Percentiles rank a stretch among this genome's conserved stretches.
These are phyloP conservation scores for Arthroderma sp. DNA, from an alignment of 2,329 filamentous ascomycete genomes.

Conservation along the genomic window DNA sequence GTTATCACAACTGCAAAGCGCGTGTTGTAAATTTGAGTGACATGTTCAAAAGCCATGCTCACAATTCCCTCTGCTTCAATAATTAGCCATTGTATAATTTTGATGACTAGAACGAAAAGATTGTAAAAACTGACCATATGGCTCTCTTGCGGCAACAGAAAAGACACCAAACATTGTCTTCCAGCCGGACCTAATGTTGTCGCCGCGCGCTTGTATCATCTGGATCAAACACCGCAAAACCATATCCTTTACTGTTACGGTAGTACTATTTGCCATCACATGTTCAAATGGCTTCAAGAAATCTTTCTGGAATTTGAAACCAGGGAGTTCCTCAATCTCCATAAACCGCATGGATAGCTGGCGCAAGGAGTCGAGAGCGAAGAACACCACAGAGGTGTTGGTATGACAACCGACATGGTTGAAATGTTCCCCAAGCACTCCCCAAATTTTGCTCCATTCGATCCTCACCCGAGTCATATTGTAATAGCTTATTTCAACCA, in stretches of 20 bases:
- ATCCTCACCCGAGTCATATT: slow-evolving; percentile 98
- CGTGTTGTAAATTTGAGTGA: slow-evolving; percentile 87
- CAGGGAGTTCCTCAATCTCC: slow-evolving; percentile 93
- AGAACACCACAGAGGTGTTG: slow-evolving; percentile 95
- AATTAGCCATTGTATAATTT: slow-evolving; percentile 11
- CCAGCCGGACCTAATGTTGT: slow-evolving; percentile 97
- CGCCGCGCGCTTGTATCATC: slow-evolving; percentile 94
- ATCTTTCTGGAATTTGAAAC: slow-evolving; percentile 99
- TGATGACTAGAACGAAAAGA: not conserved
- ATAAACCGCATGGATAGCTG: slow-evolving; percentile 98
- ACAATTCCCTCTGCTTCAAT: slow-evolving; percentile 64
- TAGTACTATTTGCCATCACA: slow-evolving; percentile 83
- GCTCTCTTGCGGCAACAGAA: slow-evolving; percentile 78
- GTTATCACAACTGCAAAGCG: slow-evolving; percentile 92
- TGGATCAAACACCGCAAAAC: slow-evolving; percentile 90
- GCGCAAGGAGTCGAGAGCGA: slow-evolving; percentile 85
- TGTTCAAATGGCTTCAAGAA: slow-evolving; percentile 98
- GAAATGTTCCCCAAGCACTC: slow-evolving; percentile 94
- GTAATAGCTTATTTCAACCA: slow-evolving; percentile 98
- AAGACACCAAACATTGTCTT: slow-evolving; percentile 99
- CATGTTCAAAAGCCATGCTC: slow-evolving; percentile 91
- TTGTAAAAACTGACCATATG: slow-evolving; percentile 45
- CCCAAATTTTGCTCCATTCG: slow-evolving; percentile 97
- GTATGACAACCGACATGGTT: slow-evolving; percentile 93
- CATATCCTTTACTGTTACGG: slow-evolving; percentile 93